Evolutionary conservation across 192 early-diverging fungal species (phyloP).

Genomic region (Coemansia sp.): DNA sequence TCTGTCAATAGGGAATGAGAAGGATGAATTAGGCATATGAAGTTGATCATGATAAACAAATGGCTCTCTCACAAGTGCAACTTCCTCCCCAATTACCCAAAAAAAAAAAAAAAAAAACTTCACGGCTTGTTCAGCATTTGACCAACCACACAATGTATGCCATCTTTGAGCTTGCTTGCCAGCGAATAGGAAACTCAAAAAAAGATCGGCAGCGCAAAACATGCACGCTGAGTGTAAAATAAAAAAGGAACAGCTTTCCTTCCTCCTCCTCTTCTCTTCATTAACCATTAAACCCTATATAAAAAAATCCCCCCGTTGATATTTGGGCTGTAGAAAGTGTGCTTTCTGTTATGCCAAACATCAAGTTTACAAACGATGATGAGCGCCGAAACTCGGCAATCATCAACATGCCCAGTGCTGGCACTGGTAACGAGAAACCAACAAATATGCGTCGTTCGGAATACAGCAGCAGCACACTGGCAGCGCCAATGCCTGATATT

Average conservation of each 20-base stretch:
- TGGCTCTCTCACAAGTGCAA: no score
- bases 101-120: no score
- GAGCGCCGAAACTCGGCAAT: slow-evolving; percentile 19
- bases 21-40: no score
- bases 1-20: no score
- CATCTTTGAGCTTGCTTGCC: no score
- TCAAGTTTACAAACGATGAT: slow-evolving; percentile 14
- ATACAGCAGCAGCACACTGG: slow-evolving; percentile 30
- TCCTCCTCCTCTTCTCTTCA: neutral
- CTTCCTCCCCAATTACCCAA: no score
- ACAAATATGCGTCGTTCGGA: slow-evolving; percentile 7
- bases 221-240: slow-evolving; percentile 2
- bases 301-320: no score
- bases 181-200: no score
- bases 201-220: slow-evolving; percentile 53
- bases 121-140: no score
- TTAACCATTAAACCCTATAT: neutral
- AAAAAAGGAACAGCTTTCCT: neutral
- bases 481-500: slow-evolving; percentile 39
- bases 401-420: slow-evolving; percentile 36
- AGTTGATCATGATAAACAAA: no score
- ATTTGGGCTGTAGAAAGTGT: no score
- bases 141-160: no score
- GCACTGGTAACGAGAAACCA: neutral
- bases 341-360: slow-evolving; percentile 21